Evolutionary conservation across 495 filamentous ascomycete genomes (phyloP).

Genomic region (Xylaria nigripes): DNA sequence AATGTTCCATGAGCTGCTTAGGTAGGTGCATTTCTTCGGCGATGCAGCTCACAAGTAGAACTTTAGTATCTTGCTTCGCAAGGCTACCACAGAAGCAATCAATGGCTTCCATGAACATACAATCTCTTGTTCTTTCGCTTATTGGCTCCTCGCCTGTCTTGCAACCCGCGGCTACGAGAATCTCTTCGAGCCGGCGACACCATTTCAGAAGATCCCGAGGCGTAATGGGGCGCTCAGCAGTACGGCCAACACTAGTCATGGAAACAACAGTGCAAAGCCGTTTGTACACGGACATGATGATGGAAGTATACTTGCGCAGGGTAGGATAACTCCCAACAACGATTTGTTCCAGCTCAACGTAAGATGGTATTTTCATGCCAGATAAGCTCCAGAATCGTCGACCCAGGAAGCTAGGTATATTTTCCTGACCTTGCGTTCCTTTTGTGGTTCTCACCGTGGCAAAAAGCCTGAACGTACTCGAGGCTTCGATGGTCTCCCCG

Average conservation of each 20-base stretch:
- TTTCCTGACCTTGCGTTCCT: slow-evolving; percentile 63
- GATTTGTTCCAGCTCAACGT: slow-evolving; percentile 68
- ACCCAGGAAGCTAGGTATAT: slow-evolving; percentile 55
- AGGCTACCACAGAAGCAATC: slow-evolving; percentile 82
- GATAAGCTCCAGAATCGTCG: slow-evolving; percentile 74
- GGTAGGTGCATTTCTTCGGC: slow-evolving; percentile 81
- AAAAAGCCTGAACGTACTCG: slow-evolving; percentile 78
- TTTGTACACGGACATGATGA: slow-evolving; percentile 68
- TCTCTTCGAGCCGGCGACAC: slow-evolving; percentile 62
- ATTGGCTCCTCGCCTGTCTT: slow-evolving; percentile 68
- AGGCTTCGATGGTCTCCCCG: slow-evolving; percentile 74
- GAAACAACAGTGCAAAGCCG: slow-evolving; percentile 49
- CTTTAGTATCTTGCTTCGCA: slow-evolving; percentile 54
- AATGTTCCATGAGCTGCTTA: slow-evolving; percentile 64
- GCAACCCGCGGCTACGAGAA: slow-evolving; percentile 50
- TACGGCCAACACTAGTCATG: slow-evolving; percentile 47
- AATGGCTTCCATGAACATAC: slow-evolving; percentile 81
- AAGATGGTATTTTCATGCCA: slow-evolving; percentile 53
- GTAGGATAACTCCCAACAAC: slow-evolving; percentile 59
- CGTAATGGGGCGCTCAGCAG: slow-evolving; percentile 51
- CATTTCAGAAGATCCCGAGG: slow-evolving; percentile 86
- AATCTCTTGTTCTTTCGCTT: slow-evolving; percentile 61
- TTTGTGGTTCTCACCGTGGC: slow-evolving; percentile 76
- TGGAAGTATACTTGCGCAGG: slow-evolving; percentile 58
- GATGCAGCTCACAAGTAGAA: slow-evolving; percentile 55